Percentiles rank a stretch among this genome's conserved stretches.
Evolutionary conservation across 208 protist genomes (phyloP).

Genomic region (Strigomonas culicis): DNA sequence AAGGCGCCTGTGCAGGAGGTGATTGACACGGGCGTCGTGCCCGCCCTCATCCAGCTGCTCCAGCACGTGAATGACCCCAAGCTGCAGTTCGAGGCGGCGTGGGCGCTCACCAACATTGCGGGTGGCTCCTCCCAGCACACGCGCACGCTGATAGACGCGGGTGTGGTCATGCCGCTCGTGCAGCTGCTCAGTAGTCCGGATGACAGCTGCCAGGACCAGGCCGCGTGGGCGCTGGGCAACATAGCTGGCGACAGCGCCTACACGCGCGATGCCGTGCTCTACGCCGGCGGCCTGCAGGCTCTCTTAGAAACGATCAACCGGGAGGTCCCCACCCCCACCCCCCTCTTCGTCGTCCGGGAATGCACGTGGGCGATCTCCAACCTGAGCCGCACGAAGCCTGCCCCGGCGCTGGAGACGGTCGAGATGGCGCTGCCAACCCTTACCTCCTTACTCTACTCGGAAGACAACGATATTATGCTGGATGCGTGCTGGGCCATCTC

Average conservation of each 20-base stretch:
- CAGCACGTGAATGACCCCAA: slow-evolving; percentile 55
- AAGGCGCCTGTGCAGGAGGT: slow-evolving; percentile 96
- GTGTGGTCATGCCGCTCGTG: slow-evolving; percentile 96
- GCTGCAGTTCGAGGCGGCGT: slow-evolving; percentile 98
- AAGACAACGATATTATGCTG: slow-evolving; percentile 76
- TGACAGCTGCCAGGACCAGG: slow-evolving; percentile 96
- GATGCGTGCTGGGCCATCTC: slow-evolving; percentile 95
- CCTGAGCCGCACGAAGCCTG: slow-evolving; percentile 97
- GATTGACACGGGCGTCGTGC: slow-evolving; percentile 92
- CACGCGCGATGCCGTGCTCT: slow-evolving; percentile 93
- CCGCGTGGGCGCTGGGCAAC: slow-evolving; percentile 99
- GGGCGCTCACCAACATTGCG: slow-evolving; percentile 99
- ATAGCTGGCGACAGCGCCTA: slow-evolving; percentile 96
- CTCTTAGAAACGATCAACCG: slow-evolving; percentile 58
- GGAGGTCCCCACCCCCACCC: slow-evolving; percentile 46
- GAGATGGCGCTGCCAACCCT: slow-evolving; percentile 85
- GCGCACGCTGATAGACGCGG: slow-evolving; percentile 82
- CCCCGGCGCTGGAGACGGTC: slow-evolving; percentile 82
- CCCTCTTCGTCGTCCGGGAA: slow-evolving; percentile 85
- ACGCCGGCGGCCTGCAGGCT: slow-evolving; percentile 59
- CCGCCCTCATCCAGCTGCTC: slow-evolving; percentile 93
- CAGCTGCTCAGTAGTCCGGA: slow-evolving; percentile 86
- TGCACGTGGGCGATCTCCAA: slow-evolving; percentile 98
- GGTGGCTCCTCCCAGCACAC: slow-evolving; percentile 97
- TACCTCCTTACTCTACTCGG: slow-evolving; percentile 89